Percentiles rank a stretch among this genome's conserved stretches.
Evolutionary conservation across 257 asterid species (phyloP).

Genomic region (Solanum tarapatanum): DNA sequence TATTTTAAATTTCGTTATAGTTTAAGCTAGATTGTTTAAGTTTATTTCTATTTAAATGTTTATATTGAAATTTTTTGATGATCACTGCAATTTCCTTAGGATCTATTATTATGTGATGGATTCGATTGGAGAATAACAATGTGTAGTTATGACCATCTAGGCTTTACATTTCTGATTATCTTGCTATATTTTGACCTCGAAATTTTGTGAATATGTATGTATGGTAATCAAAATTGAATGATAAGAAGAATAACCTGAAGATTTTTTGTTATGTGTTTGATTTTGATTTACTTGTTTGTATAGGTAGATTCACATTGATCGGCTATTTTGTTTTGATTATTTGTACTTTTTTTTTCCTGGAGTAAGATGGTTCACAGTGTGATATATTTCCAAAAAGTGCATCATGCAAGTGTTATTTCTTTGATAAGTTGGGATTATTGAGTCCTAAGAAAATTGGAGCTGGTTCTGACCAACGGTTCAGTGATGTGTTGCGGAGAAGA

Average conservation of each 20-base stretch:
- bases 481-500: slow-evolving; percentile 69
- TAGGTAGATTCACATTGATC: background rate
- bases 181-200: background rate
- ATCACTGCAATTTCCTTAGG: background rate
- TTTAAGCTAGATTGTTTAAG: background rate
- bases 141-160: background rate
- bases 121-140: background rate
- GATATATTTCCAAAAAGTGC: slow-evolving; percentile 66
- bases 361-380: slow-evolving; percentile 52
- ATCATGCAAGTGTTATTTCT: slow-evolving; percentile 89
- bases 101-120: background rate
- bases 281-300: background rate
- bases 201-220: background rate
- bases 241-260: background rate
- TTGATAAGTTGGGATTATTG: slow-evolving; percentile 50
- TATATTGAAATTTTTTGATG: background rate
- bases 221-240: background rate
- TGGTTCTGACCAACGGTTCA: slow-evolving; percentile 26
- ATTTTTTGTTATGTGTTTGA: background rate
- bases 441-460: slow-evolving; percentile 18
- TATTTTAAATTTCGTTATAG: background rate
- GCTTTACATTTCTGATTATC: background rate
- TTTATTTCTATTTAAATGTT: background rate
- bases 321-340: background rate
- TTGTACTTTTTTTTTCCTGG: background rate